These are phyloP conservation scores for Tritrichomonas musculus DNA, from an alignment of 208 protist genomes.

Conservation along the genomic window DNA sequence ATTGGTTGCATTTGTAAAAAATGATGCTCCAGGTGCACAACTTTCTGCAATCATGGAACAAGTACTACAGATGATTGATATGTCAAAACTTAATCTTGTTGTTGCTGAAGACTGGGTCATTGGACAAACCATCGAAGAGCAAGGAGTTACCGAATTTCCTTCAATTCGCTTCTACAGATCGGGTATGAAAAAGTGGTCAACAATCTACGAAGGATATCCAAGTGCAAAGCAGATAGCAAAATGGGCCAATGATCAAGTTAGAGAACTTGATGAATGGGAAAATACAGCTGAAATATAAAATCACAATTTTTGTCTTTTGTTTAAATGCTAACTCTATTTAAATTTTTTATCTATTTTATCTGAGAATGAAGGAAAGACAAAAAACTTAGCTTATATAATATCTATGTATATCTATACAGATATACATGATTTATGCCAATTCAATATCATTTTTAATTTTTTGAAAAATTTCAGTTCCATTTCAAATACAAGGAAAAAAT, in stretches of 20 bases:
- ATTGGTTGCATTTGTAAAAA: not conserved
- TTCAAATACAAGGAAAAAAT: too few species aligned
- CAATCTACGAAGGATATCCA: not conserved
- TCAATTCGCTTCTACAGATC: not conserved
- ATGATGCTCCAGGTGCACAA: conserved; percentile 23
- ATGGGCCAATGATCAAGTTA: not conserved
- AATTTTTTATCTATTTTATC: too few species aligned
- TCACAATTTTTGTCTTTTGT: too few species aligned
- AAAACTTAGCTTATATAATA: too few species aligned
- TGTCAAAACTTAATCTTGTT: conserved; percentile 29
- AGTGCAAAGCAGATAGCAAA: not conserved
- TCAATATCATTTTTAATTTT: too few species aligned
- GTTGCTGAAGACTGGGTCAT: not conserved
- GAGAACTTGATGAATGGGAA: conserved; percentile 24
- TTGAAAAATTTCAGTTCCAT: too few species aligned
- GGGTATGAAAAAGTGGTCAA: not conserved
- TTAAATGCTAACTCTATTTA: too few species aligned
- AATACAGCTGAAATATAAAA: not conserved
- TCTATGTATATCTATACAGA: too few species aligned
- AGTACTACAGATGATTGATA: not conserved
- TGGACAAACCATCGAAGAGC: not conserved
- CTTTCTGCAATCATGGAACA: not conserved
- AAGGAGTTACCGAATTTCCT: not conserved
- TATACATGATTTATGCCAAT: too few species aligned
- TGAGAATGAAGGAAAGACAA: too few species aligned